A percentile compares a stretch with the other conserved stretches of the same genome.
Evolutionary conservation across 2,329 filamentous ascomycete genomes (phyloP).

Genomic region (Claviceps quebecensis): DNA sequence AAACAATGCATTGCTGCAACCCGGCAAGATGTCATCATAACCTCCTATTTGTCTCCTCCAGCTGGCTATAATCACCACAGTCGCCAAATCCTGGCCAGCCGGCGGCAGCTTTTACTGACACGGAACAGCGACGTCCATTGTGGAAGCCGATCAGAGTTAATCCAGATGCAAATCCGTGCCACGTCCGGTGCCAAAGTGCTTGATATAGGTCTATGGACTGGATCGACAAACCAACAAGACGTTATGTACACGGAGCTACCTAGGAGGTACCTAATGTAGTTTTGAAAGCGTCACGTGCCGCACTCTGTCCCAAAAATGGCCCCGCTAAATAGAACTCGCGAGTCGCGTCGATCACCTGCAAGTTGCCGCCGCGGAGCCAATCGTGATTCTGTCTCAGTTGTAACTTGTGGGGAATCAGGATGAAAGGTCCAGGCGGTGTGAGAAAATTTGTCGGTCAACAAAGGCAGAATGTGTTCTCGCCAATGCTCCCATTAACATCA

Average conservation of each 20-base stretch:
- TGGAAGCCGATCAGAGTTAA: background rate
- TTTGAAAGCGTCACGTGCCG: no score
- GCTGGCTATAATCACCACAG: no score
- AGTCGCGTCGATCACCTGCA: background rate
- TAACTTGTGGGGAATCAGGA: background rate
- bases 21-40: background rate
- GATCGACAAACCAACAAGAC: background rate
- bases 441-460: constrained; percentile 21
- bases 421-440: constrained; percentile 16
- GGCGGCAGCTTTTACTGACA: background rate
- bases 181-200: background rate
- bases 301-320: no score
- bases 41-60: no score
- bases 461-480: constrained; percentile 19
- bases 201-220: background rate
- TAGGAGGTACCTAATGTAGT: no score
- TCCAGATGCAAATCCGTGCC: background rate
- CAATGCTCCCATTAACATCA: constrained; percentile 7
- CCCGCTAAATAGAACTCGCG: background rate
- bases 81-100: no score
- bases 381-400: background rate
- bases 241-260: background rate
- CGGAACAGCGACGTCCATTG: background rate
- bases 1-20: background rate
- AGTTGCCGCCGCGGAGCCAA: background rate